These are phyloP conservation scores for Helminthosporium solani DNA, from an alignment of 2,329 filamentous ascomycete species.

Conservation along the genomic window DNA sequence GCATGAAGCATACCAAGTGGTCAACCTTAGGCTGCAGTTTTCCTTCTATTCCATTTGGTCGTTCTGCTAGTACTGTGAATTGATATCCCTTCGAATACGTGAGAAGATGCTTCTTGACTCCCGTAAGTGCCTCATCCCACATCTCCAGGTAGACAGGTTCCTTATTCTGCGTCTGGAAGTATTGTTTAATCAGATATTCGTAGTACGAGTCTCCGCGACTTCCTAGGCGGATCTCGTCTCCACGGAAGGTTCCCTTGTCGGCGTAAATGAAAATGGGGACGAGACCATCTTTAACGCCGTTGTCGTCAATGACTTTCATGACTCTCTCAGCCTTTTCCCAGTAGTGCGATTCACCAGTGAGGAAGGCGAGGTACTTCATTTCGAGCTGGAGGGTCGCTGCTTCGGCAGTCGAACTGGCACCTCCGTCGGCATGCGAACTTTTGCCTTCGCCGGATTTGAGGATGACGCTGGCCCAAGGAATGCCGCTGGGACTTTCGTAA, in stretches of 20 bases:
- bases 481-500: conserved; percentile 81
- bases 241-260: conserved; percentile 73
- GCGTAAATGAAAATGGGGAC: conserved; percentile 90
- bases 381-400: conserved; percentile 90
- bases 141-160: conserved; percentile 86
- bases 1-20: conserved; percentile 96
- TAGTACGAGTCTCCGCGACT: conserved; percentile 98
- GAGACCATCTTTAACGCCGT: conserved; percentile 75
- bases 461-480: conserved; percentile 90
- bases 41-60: conserved; percentile 69
- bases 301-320: conserved; percentile 86
- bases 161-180: conserved; percentile 84
- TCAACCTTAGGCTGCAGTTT: conserved; percentile 88
- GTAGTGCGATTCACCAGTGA: conserved; percentile 89
- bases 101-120: conserved; percentile 87
- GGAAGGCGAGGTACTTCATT: conserved; percentile 93
- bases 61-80: conserved; percentile 88
- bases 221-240: conserved; percentile 83
- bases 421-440: conserved; percentile 77
- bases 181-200: conserved; percentile 97
- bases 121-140: conserved; percentile 84
- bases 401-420: conserved; percentile 91
- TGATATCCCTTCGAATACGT: conserved; percentile 80
- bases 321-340: conserved; percentile 92
- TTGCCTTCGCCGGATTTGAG: conserved; percentile 75